phyloP scores from a whole-genome alignment of 78 protist species.

The Creolimax fragrantissima region DNA sequence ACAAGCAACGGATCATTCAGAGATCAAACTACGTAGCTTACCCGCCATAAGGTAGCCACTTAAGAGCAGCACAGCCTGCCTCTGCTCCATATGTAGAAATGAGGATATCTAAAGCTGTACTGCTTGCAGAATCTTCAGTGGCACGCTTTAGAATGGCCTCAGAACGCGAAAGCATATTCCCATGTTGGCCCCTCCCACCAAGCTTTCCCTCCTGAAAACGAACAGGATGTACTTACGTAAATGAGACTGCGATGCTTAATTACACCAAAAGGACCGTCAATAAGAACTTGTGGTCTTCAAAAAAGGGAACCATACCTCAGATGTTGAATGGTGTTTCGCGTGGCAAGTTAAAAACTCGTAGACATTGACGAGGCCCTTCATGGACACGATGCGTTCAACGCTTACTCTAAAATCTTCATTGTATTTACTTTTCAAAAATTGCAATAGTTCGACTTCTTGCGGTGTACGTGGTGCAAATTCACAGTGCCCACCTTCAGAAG shows the following conservation, averaged over 20 bases:
- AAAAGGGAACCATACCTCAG: not conserved
- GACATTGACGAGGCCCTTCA: constrained; percentile 11
- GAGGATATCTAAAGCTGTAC: constrained; percentile 3
- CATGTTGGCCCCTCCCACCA: not conserved
- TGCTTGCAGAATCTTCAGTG: not conserved
- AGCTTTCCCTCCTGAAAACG: not conserved
- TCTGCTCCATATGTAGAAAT: not conserved
- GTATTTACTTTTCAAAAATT: not conserved
- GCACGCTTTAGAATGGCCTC: not conserved
- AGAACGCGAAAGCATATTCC: not conserved
- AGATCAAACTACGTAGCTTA: too few species aligned
- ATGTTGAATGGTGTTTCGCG: not conserved
- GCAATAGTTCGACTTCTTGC: not conserved
- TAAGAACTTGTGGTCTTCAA: too few species aligned
- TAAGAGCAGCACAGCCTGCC: constrained; percentile 32
- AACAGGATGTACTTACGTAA: too few species aligned
- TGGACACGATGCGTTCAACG: constrained; percentile 23
- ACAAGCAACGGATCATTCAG: too few species aligned
- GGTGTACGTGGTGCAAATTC: constrained; percentile 25
- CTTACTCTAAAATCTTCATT: not conserved
- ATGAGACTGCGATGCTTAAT: too few species aligned
- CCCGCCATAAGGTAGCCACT: constrained; percentile 44
- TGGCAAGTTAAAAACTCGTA: constrained; percentile 2
- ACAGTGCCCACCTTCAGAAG: constrained; percentile 30
- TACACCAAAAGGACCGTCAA: too few species aligned